Conservation (phyloP, 1,139 yeast genomes). For the Meyerozyma elateridarum region DNA sequence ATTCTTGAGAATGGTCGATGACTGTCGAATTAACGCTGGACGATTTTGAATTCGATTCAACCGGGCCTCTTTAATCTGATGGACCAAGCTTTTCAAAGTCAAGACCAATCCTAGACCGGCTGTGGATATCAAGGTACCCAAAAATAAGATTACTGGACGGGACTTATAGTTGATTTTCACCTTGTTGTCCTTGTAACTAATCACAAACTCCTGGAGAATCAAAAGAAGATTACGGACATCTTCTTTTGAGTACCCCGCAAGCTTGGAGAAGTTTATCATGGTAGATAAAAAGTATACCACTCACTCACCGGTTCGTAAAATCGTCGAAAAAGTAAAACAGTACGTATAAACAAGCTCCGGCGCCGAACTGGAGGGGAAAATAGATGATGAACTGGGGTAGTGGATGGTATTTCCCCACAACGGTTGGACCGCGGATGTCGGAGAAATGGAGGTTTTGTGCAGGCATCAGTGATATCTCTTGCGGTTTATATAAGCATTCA, state of each 20-base stretch:
- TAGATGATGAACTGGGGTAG: too few species aligned
- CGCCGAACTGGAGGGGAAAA: too few species aligned
- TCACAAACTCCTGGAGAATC: slow-evolving; percentile 35
- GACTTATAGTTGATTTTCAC: slow-evolving; percentile 41
- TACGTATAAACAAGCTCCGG: too few species aligned
- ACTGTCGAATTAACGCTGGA: slow-evolving; percentile 40
- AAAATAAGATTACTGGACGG: slow-evolving; percentile 41
- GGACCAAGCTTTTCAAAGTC: slow-evolving; percentile 27
- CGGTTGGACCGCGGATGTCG: too few species aligned
- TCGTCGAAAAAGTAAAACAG: too few species aligned
- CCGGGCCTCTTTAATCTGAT: slow-evolving; percentile 29
- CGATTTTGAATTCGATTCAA: slow-evolving; percentile 24
- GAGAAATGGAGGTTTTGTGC: too few species aligned
- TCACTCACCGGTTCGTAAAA: background rate
- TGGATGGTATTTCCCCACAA: too few species aligned
- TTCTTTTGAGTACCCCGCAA: slow-evolving; percentile 30
- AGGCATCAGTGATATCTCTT: too few species aligned
- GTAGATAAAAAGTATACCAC: slow-evolving; percentile 2
- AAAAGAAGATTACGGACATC: slow-evolving; percentile 32
- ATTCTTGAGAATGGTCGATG: slow-evolving; percentile 42
- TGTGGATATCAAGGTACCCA: slow-evolving; percentile 39
- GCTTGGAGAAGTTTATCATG: slow-evolving; percentile 35
- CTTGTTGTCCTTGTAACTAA: slow-evolving; percentile 33
- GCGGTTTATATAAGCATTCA: too few species aligned
- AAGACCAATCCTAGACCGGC: slow-evolving; percentile 41